phyloP scores from a whole-genome alignment of 1,139 yeast species.

The Debaryomyces robertsiae region DNA sequence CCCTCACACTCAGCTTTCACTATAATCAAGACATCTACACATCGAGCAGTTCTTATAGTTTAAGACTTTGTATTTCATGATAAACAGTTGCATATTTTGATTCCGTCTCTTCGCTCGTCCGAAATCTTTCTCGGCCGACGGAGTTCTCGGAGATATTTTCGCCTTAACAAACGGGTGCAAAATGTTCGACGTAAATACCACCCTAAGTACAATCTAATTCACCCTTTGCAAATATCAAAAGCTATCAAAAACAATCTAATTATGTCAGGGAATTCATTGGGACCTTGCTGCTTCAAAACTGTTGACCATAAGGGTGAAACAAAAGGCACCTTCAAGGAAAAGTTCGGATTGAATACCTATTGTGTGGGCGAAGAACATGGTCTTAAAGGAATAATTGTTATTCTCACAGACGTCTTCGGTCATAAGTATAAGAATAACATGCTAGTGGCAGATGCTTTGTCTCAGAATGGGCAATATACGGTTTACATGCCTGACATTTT shows the following conservation, averaged over 20 bases:
- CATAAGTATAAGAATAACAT: conserved; percentile 54
- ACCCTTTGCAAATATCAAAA: too few species aligned
- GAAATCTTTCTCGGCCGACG: too few species aligned
- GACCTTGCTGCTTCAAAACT: conserved; percentile 46
- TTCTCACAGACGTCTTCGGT: conserved; percentile 73
- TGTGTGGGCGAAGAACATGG: conserved; percentile 49
- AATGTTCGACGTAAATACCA: too few species aligned
- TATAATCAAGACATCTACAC: background rate
- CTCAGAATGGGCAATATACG: conserved; percentile 55
- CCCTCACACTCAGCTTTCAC: background rate
- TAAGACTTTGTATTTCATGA: background rate
- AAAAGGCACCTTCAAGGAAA: conserved; percentile 42
- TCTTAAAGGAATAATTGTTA: conserved; percentile 53
- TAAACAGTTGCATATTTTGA: too few species aligned
- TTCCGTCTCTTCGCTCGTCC: too few species aligned
- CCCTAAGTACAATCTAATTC: too few species aligned
- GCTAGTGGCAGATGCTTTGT: conserved; percentile 71
- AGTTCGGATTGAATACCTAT: conserved; percentile 59
- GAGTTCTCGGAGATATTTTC: too few species aligned
- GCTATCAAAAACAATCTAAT: too few species aligned
- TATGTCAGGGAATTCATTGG: too few species aligned
- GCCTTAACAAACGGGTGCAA: too few species aligned
- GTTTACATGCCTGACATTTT: conserved; percentile 78
- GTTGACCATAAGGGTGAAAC: conserved; percentile 54
- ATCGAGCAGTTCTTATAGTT: background rate